Evolutionary conservation across 202 grass and related monocot species (phyloP).

Genomic region (Miscanthus sacchariflorus): DNA sequence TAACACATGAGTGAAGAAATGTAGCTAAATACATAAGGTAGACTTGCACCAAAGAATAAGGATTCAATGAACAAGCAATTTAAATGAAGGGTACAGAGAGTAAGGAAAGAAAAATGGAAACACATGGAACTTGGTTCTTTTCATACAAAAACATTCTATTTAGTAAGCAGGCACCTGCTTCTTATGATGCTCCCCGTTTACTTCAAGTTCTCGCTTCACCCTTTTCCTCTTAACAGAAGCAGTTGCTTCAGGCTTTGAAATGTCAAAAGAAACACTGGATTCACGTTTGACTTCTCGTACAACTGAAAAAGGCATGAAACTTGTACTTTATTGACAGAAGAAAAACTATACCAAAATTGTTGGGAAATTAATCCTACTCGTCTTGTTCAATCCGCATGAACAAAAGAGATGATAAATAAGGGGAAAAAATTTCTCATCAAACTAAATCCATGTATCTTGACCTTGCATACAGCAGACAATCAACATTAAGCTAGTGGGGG

Average conservation of each 20-base stretch:
- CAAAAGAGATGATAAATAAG: background rate
- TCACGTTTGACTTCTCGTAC: conserved; percentile 38
- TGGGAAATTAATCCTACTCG: background rate
- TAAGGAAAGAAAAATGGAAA: conserved; percentile 2
- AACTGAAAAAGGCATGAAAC: conserved; percentile 42
- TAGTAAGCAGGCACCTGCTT: conserved; percentile 33
- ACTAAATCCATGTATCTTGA: background rate
- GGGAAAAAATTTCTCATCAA: background rate
- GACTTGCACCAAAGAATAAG: conserved; percentile 22
- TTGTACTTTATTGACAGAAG: background rate
- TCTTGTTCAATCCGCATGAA: background rate
- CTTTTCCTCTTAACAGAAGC: conserved; percentile 45
- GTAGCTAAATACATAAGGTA: background rate
- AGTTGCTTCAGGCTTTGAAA: conserved; percentile 9
- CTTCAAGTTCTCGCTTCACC: conserved; percentile 42
- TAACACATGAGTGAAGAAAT: conserved; percentile 25
- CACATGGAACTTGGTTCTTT: background rate
- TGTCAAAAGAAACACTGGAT: conserved; percentile 34
- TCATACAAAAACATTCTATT: background rate
- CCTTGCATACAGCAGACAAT: background rate
- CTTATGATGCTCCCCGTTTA: conserved; percentile 34
- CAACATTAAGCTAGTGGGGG: background rate
- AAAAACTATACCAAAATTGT: background rate
- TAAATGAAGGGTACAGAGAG: conserved; percentile 4
- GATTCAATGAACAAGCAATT: background rate